Evolutionary conservation across 164 flowering plant genomes (phyloP).

Genomic region (Magnolia sinica): DNA sequence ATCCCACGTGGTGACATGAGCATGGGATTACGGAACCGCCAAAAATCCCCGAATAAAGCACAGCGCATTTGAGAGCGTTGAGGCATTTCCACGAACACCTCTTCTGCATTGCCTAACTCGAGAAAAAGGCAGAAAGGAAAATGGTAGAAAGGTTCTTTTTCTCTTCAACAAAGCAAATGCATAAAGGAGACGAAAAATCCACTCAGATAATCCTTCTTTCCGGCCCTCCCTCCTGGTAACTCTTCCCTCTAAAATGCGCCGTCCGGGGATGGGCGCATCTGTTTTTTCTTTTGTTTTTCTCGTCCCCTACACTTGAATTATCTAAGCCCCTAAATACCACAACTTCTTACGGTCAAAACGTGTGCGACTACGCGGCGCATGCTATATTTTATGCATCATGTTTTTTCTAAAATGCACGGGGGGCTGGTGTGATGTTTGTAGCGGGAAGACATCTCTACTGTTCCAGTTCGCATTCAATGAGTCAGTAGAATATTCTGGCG

Average conservation of each 20-base stretch:
- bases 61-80: no score
- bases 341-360: no score
- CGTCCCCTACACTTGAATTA: neutral
- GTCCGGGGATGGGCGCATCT: no score
- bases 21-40: no score
- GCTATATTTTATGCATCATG: no score
- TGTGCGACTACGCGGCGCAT: no score
- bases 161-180: conserved; percentile 15
- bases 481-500: conserved; percentile 20
- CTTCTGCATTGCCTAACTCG: neutral
- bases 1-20: no score
- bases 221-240: conserved; percentile 78
- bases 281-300: neutral
- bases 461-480: conserved; percentile 79
- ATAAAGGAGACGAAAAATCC: neutral
- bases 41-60: no score
- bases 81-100: no score
- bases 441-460: conserved; percentile 85
- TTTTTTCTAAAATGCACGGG: neutral
- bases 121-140: neutral
- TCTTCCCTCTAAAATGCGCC: conserved; percentile 4
- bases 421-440: conserved; percentile 12
- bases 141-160: conserved; percentile 67
- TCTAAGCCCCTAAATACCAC: neutral
- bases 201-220: conserved; percentile 48